Conservation (phyloP, 1,139 yeast species). For the Suhomyces wounanorum region DNA sequence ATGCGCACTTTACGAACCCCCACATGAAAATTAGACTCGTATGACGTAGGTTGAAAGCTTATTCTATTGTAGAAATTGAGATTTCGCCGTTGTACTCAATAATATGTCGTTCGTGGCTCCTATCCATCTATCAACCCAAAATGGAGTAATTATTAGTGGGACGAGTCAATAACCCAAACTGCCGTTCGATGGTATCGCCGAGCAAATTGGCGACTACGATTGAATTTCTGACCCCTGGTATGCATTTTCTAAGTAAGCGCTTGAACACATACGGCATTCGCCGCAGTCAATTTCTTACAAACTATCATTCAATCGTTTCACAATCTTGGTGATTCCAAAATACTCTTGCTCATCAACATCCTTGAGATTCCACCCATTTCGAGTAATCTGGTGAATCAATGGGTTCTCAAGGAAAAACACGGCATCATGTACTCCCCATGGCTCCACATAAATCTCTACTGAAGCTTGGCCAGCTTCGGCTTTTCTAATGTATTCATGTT, state of each 20-base stretch:
- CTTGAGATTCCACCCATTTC: constrained; percentile 7
- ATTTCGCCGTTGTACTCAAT: background rate
- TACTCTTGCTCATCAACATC: constrained; percentile 20
- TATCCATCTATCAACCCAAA: background rate
- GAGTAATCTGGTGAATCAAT: constrained; percentile 10
- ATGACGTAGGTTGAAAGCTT: background rate
- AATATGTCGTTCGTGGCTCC: background rate
- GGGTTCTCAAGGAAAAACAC: constrained; percentile 36
- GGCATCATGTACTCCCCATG: constrained; percentile 49
- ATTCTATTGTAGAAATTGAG: background rate
- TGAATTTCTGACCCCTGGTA: background rate
- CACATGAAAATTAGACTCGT: background rate
- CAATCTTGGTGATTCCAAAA: constrained; percentile 32
- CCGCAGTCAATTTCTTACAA: background rate
- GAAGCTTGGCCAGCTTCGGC: constrained; percentile 17
- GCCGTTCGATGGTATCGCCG: background rate
- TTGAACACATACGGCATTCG: too few species aligned
- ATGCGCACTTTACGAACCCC: background rate
- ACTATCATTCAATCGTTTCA: constrained; percentile 30
- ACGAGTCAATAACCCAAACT: background rate
- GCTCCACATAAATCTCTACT: constrained; percentile 37
- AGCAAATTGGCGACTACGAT: background rate
- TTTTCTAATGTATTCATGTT: constrained; percentile 21
- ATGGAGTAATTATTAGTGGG: background rate
- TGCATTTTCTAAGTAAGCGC: background rate